Evolutionary conservation across 2,329 filamentous ascomycete species (phyloP), one percentile per base, ranked within the genome.

Genomic region (Fusarium xyrophilum): DNA sequence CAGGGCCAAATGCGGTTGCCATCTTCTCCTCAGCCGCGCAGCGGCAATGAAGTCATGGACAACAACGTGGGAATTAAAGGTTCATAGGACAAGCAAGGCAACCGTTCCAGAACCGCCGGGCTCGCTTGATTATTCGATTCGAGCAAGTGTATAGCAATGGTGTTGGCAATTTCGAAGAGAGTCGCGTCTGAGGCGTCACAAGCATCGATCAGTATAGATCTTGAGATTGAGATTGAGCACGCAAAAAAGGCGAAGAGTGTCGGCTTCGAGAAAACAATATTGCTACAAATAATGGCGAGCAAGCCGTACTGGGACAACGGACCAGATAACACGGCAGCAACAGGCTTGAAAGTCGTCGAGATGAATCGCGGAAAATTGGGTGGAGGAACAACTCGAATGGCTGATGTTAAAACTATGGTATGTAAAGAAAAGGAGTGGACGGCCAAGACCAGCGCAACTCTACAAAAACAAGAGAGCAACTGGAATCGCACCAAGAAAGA

Each of bases 381-480:
- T 71, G 70, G 62, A 64, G 71, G 71, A 73, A 73, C 44, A 74
- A 62, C 58, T 65, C 54, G 61, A 59, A 59, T 60, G 58, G 40
- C 54, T 61, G 50, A 50, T 53, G 63, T 65, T 35, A 60, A 43
- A 65, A 60, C 62, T 74, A 78, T 76, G 48, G 36, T 63, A 56
- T 71, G 57, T 73, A 70, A 75, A 72, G 69, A 69, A 79, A 80
- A 85, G 82, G 85, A 87, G 84, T 81, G 85, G 85, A 87, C 85
- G 85, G 85, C 76, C 84, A 79, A 86, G 79, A 84, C 85, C 86
- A 88, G 84, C 79, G 79, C 82, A 84, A 82, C 82, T 79, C 78
- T 71, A 62, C 54, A 77, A 78, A 74, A 71, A 81, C 46, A 70
- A 81, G 82, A 80, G 76, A 81, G 82, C 83, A 77, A 76, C 84